Evolutionary conservation across 2,329 filamentous ascomycete genomes (phyloP).

Genomic region (Colletotrichum sp.): DNA sequence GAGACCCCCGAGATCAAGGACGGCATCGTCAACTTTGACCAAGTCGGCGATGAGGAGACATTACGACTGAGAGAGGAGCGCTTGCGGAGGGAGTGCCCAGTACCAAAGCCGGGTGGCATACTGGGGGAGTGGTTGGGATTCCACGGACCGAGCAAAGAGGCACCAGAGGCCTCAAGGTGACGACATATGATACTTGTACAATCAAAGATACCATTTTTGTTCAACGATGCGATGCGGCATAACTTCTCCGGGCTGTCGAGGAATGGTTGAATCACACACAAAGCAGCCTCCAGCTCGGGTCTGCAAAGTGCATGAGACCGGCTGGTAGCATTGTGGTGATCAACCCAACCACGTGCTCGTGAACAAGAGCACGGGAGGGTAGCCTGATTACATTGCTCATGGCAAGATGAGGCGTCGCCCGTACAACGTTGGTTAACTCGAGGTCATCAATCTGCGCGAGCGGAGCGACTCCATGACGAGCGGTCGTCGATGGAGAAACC

Average conservation of each 20-base stretch:
- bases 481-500: neutral
- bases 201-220: conserved; percentile 16
- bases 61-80: conserved; percentile 38
- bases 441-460: neutral
- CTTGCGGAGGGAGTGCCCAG: conserved; percentile 78
- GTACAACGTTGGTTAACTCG: neutral
- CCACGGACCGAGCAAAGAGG: conserved; percentile 34
- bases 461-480: neutral
- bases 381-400: neutral
- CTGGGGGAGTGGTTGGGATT: conserved; percentile 80
- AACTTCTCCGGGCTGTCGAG: neutral
- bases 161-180: neutral
- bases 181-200: conserved; percentile 9
- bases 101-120: conserved; percentile 86
- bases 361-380: neutral
- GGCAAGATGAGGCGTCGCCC: neutral
- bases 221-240: neutral
- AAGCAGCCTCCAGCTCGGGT: neutral
- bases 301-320: neutral
- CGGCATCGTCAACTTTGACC: conserved; percentile 54
- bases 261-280: neutral
- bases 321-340: neutral
- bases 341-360: neutral
- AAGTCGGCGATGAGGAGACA: conserved; percentile 40
- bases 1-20: conserved; percentile 44